Conservation (phyloP, 139 green algal genomes). For the Chlorella sp. region DNA sequence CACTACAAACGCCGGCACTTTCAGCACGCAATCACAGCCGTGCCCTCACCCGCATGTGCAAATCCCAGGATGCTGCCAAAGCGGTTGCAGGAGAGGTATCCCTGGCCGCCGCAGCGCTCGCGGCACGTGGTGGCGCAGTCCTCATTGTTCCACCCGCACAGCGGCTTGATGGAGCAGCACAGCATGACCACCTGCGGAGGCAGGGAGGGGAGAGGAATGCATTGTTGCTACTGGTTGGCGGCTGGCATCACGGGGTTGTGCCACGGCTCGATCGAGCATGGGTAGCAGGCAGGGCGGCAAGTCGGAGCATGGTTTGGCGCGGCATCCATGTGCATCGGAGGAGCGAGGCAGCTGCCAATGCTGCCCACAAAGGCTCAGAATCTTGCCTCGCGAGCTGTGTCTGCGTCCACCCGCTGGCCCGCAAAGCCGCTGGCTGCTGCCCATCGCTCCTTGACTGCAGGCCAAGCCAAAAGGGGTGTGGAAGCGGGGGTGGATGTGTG, state of each 20-base stretch:
- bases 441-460: conserved; percentile 82
- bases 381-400: conserved; percentile 29
- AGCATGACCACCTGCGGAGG: conserved; percentile 81
- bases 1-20: too few species aligned
- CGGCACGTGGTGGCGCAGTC: conserved; percentile 64
- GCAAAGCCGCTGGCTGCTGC: conserved; percentile 78
- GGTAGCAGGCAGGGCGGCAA: too few species aligned
- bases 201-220: not conserved
- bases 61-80: conserved; percentile 91
- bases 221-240: too few species aligned
- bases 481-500: too few species aligned
- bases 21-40: too few species aligned
- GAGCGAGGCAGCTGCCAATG: too few species aligned
- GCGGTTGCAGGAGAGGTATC: conserved; percentile 91
- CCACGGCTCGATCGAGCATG: too few species aligned
- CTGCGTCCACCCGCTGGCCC: conserved; percentile 53
- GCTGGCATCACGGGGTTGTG: too few species aligned
- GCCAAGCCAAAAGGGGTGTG: too few species aligned
- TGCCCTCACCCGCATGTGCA: conserved; percentile 86
- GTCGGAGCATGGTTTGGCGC: too few species aligned
- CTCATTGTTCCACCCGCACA: conserved; percentile 89
- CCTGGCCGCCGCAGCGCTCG: conserved; percentile 80
- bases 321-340: too few species aligned
- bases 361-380: not conserved
- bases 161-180: conserved; percentile 95